Conservation (phyloP, 1,284 basidiomycete species). For the Laetiporus sulphureus region DNA sequence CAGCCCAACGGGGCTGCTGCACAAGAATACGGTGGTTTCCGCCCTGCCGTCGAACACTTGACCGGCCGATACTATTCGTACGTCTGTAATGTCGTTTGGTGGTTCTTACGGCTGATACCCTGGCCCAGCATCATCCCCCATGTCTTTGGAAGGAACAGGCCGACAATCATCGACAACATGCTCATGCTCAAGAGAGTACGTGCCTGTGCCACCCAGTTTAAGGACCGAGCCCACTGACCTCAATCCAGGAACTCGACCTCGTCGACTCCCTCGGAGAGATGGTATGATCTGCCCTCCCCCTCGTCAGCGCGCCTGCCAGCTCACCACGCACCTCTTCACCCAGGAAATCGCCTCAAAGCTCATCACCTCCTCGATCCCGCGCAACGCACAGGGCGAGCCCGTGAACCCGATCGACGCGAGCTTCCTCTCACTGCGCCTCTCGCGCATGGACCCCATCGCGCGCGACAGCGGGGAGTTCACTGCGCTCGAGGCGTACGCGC, state of each 20-base stretch:
- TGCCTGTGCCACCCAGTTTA: slow-evolving; percentile 2
- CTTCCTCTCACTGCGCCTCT: slow-evolving; percentile 47
- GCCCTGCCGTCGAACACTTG: slow-evolving; percentile 38
- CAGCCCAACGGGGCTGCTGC: slow-evolving; percentile 37
- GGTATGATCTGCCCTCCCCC: no score
- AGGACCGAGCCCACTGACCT: background rate
- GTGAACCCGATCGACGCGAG: slow-evolving; percentile 54
- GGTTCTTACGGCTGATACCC: no score
- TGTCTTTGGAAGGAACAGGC: slow-evolving; percentile 47
- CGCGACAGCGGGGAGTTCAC: slow-evolving; percentile 40
- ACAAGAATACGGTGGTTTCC: slow-evolving; percentile 30
- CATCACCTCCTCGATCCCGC: slow-evolving; percentile 34
- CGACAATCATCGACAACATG: slow-evolving; percentile 37
- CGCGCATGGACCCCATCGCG: slow-evolving; percentile 45
- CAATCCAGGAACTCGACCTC: slow-evolving; percentile 50
- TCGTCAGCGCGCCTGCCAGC: no score
- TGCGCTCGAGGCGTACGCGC: slow-evolving; percentile 42
- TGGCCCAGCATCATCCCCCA: slow-evolving; percentile 59
- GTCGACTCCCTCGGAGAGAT: slow-evolving; percentile 63
- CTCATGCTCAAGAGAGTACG: slow-evolving; percentile 37
- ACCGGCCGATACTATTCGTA: slow-evolving; percentile 57
- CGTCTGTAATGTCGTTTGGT: background rate
- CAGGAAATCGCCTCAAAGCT: slow-evolving; percentile 57
- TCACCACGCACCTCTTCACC: no score
- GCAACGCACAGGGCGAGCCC: slow-evolving; percentile 36